Percentiles rank a stretch among this genome's conserved stretches.
phyloP scores from a whole-genome alignment of 75 land plant genomes.

The Selaginella tamariscina region DNA sequence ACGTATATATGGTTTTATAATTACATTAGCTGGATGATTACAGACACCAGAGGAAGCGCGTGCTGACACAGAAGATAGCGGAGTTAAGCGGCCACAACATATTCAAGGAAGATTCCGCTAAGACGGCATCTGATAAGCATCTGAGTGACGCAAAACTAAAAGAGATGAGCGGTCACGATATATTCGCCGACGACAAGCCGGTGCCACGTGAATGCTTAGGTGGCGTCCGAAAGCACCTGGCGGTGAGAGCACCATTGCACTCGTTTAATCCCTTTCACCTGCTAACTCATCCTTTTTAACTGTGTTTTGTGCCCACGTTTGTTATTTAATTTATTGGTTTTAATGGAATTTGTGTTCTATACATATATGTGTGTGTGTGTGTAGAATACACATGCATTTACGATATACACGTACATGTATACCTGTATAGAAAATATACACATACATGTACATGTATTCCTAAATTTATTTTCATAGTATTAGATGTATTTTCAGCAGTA shows the following conservation, averaged over 20 bases:
- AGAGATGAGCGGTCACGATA: slow-evolving; percentile 45
- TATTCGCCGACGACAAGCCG: slow-evolving; percentile 42
- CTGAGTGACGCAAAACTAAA: slow-evolving; percentile 31
- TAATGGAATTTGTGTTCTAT: no score
- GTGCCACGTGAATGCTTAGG: slow-evolving; percentile 42
- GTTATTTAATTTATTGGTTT: neutral
- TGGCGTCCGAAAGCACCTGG: slow-evolving; percentile 80
- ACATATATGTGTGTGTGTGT: no score
- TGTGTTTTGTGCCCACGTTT: neutral
- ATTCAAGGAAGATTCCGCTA: slow-evolving; percentile 21
- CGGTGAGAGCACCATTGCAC: slow-evolving; percentile 65
- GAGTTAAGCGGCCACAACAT: slow-evolving; percentile 61
- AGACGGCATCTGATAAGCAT: slow-evolving; percentile 15
- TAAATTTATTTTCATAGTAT: no score
- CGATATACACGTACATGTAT: no score
- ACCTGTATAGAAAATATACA: no score
- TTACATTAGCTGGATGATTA: neutral
- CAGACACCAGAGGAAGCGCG: neutral
- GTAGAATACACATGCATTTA: no score
- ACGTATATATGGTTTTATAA: neutral
- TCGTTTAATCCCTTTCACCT: slow-evolving; percentile 17
- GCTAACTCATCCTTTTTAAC: neutral
- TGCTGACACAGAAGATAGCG: slow-evolving; percentile 52
- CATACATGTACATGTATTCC: no score
- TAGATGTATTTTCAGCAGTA: no score